A percentile compares a stretch with the other conserved stretches of the same genome.
Evolutionary conservation across 108 stramenopile species (phyloP).

Genomic region (Pseudonitzschia multiseries): DNA sequence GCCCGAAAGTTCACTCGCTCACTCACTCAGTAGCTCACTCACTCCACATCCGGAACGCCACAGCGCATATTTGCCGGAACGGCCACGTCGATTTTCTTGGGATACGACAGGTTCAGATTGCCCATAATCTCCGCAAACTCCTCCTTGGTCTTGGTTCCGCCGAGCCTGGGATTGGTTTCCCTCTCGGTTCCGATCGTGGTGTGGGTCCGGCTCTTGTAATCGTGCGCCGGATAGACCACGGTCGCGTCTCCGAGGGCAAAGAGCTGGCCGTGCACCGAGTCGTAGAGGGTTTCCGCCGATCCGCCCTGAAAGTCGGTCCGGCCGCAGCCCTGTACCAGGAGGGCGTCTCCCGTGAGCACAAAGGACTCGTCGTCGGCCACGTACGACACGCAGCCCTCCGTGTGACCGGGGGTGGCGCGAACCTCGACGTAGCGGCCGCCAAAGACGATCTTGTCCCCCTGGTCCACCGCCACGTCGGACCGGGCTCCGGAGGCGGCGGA

Average conservation of each 20-base stretch:
- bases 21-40: neutral
- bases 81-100: constrained; percentile 79
- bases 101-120: constrained; percentile 73
- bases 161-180: constrained; percentile 65
- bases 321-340: constrained; percentile 83
- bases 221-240: constrained; percentile 88
- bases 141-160: constrained; percentile 59
- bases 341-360: constrained; percentile 89
- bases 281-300: constrained; percentile 59
- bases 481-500: constrained; percentile 63
- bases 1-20: neutral
- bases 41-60: constrained; percentile 49
- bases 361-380: constrained; percentile 78
- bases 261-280: constrained; percentile 69
- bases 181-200: constrained; percentile 78
- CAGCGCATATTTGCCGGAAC: constrained; percentile 88
- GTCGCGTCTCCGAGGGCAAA: constrained; percentile 70
- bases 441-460: constrained; percentile 74
- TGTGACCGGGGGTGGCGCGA: constrained; percentile 89
- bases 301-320: constrained; percentile 89
- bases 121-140: constrained; percentile 89
- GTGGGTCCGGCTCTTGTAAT: constrained; percentile 71
- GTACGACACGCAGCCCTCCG: constrained; percentile 77
- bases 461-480: constrained; percentile 61
- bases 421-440: constrained; percentile 63